Base-by-base conservation (phyloP, 2,329 filamentous ascomycete species). In the Colletotrichum cereale region DNA sequence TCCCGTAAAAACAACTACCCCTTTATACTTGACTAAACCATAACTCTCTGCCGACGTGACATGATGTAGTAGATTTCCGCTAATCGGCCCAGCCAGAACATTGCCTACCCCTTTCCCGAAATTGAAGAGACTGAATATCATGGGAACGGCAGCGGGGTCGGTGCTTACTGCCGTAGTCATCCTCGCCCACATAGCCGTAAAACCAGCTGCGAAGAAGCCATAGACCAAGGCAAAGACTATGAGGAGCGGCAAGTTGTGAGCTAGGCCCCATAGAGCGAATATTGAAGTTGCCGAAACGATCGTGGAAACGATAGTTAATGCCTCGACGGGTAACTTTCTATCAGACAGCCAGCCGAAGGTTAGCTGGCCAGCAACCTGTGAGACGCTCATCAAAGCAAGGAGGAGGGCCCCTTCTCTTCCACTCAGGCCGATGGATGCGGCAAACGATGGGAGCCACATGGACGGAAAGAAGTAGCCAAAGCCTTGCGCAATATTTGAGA, bases 151-250 rank as follows among this genome's bases (percentile, higher is more conserved):
- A 7, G 73, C 73, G 1, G 77, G 77, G 58, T 79, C 77, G 5
- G 77, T 76, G 0, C 76, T 76, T 7, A 78, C 72, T 5, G 75
- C 67, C 0, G 75, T 71, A 4, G 77, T 76, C 61, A 79, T 78
- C 50, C 76, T 77, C 14, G 75, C 69, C 76, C 75, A 78, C 12
- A 77, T 69, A 7, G 76, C 72, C 1, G 73, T 74, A 52, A 74
- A 79, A 0, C 74, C 75, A 3, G 87, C 85, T 0, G 88, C 87
- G 65, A 90, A 90, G 78, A 89, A 86, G 1, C 88, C 89, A 74
- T 87, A 90, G 0, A 84, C 79, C 3, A 89, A 76, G 7, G 86
- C 83, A 75, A 90, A 90, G 0, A 85, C 73, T 0, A 85, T 80
- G 3, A 90, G 79, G 1, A 85, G 76, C 0, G 82, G 82, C 10